Evolutionary conservation across 257 asterid genomes (phyloP).

Genomic region (Primulina tabacum): DNA sequence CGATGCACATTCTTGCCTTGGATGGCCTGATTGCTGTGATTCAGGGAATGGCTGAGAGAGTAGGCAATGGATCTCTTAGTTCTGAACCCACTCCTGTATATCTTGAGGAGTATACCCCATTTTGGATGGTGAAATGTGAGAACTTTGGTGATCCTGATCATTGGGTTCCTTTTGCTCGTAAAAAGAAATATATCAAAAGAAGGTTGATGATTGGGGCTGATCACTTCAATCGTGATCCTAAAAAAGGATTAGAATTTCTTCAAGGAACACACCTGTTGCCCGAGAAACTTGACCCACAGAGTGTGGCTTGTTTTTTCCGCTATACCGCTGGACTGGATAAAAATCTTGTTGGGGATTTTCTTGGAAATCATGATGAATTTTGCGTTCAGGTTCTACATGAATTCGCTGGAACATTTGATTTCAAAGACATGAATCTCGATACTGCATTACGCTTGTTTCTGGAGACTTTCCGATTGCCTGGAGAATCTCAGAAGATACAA

Average conservation of each 20-base stretch:
- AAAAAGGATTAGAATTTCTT: constrained; percentile 93
- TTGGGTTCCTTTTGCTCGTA: constrained; percentile 89
- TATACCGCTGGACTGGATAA: constrained; percentile 94
- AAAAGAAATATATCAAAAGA: constrained; percentile 81
- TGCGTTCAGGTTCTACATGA: constrained; percentile 97
- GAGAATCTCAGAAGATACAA: constrained; percentile 98
- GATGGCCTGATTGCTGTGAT: constrained; percentile 96
- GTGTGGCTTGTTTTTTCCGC: constrained; percentile 97
- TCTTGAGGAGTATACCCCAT: constrained; percentile 81
- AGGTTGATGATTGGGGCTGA: constrained; percentile 97
- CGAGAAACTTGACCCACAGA: constrained; percentile 94
- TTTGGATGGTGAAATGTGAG: constrained; percentile 95
- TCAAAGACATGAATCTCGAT: constrained; percentile 90
- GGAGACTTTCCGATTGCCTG: constrained; percentile 94
- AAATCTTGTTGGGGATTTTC: constrained; percentile 97
- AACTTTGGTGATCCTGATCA: constrained; percentile 75
- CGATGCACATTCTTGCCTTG: constrained; percentile 96
- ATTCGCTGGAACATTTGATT: constrained; percentile 92
- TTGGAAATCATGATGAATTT: constrained; percentile 95
- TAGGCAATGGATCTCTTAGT: constrained; percentile 69
- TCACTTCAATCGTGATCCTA: constrained; percentile 96
- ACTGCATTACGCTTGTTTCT: constrained; percentile 85
- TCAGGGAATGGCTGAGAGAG: constrained; percentile 99
- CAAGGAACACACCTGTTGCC: constrained; percentile 94
- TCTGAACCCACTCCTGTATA: constrained; percentile 53